Conservation (phyloP, 1,139 yeast genomes). For the Protomyces gravidus region DNA sequence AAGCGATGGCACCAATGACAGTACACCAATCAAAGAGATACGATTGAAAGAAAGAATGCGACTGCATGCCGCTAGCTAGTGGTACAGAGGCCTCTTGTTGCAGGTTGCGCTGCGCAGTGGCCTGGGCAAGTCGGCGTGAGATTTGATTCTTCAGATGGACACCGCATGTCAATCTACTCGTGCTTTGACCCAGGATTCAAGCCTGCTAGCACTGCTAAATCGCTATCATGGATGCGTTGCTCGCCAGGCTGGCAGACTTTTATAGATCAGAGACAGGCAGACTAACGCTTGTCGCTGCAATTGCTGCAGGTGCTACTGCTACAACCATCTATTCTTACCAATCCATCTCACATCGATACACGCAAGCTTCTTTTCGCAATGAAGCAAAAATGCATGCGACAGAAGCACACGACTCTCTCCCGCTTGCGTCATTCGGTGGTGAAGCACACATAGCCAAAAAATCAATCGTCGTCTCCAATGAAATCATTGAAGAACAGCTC, state of each 20-base stretch:
- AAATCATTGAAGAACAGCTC: conserved; percentile 78
- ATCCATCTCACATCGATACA: conserved; percentile 1
- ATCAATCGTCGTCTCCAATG: conserved; percentile 47
- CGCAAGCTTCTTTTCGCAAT: background rate
- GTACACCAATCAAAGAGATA: conserved; percentile 22
- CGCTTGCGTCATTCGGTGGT: conserved; percentile 1
- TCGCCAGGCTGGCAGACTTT: conserved; percentile 5
- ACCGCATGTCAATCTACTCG: too few species aligned
- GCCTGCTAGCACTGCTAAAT: background rate
- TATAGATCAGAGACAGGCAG: conserved; percentile 10
- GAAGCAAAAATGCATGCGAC: conserved; percentile 8
- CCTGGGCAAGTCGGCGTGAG: too few species aligned
- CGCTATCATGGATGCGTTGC: background rate
- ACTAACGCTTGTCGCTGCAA: conserved; percentile 5
- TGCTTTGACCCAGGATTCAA: too few species aligned
- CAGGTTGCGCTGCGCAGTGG: too few species aligned
- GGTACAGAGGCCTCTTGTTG: too few species aligned
- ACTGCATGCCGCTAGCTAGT: too few species aligned
- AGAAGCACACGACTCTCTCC: conserved; percentile 12
- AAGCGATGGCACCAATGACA: conserved; percentile 13
- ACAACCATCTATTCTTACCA: conserved; percentile 18
- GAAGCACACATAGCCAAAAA: background rate
- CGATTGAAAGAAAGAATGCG: conserved; percentile 6
- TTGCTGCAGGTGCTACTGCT: conserved; percentile 25
- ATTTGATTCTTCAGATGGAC: too few species aligned